Evolutionary conservation across 495 filamentous ascomycete genomes (phyloP), one percentile per base, ranked within the genome.

Genomic region (Wilcoxina mikolae): DNA sequence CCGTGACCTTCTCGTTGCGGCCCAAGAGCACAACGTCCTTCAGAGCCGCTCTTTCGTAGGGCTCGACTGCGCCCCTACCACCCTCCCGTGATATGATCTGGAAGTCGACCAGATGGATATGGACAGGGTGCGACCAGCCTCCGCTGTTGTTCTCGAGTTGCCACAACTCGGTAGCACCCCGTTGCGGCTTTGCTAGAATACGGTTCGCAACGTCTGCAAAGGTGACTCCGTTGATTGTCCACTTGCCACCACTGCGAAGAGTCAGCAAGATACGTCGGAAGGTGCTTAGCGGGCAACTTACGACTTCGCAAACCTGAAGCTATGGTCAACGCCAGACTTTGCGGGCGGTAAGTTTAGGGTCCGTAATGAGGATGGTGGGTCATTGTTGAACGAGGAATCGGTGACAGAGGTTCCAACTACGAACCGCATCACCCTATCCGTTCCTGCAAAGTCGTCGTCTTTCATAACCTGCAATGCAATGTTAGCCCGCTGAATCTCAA

Each of bases 91-190:
- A 62, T 2, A 76, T 33, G 27, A 81, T 68, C 31, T 72, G 66
- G 57, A 81, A 73, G 54, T 80, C 77, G 46, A 81, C 73, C 11
- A 81, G 68, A 58, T 81, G 78, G 38, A 81, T 69, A 62, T 81
- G 78, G 35, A 80, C 69, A 3, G 76, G 75, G 47, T 78, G 76
- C 12, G 67, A 68, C 68, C 74, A 76, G 23, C 66, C 70, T 25
- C 72, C 70, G 33, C 68, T 66, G 10, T 51, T 56, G 57, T 78
- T 75, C 59, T 68, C 64, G 3, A 79, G 65, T 55, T 73, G 68
- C 75, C 74, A 79, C 15, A 73, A 65, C 61, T 78, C 70, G 1
- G 71, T 67, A 0, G 64, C 65, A 11, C 76, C 76, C 10, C 71
- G 68, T 33, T 64, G 64, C 0, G 74, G 72, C 7, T 67, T 69